Evolutionary conservation across 164 flowering plant species (phyloP).

Genomic region (Magnolia kwangsiensis): DNA sequence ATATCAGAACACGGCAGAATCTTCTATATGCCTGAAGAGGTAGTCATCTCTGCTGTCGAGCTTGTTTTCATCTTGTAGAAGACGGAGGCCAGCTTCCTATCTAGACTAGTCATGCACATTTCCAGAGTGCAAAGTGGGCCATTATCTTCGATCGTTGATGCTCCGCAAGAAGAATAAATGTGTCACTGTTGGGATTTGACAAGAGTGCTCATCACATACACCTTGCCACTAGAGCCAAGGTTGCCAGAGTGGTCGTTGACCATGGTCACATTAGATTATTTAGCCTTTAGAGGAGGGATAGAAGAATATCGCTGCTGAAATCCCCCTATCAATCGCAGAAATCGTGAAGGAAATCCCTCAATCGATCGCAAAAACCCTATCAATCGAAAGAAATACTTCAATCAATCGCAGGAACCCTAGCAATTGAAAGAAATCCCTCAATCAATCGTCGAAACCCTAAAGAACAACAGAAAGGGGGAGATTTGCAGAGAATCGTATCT

Average conservation of each 20-base stretch:
- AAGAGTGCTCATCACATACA: constrained; percentile 52
- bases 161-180: constrained; percentile 53
- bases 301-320: too few species aligned
- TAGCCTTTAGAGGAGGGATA: constrained; percentile 15
- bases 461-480: too few species aligned
- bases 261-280: constrained; percentile 45
- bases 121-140: constrained; percentile 38
- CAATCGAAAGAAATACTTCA: too few species aligned
- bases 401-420: too few species aligned
- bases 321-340: too few species aligned
- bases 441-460: too few species aligned
- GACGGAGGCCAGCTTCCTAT: constrained; percentile 56
- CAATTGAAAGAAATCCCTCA: too few species aligned
- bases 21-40: constrained; percentile 59
- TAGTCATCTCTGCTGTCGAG: constrained; percentile 67
- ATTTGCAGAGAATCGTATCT: too few species aligned
- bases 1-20: constrained; percentile 72
- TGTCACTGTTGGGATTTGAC: constrained; percentile 61
- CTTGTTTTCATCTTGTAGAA: constrained; percentile 52
- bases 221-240: constrained; percentile 39
- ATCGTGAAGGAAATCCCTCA: too few species aligned
- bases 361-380: too few species aligned
- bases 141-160: constrained; percentile 6
- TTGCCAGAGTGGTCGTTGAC: constrained; percentile 57
- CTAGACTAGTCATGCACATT: constrained; percentile 88